Percentiles rank a stretch among this genome's conserved stretches.
Conservation (phyloP, 192 early-diverging fungal species). For the Lobosporangium transversale region DNA sequence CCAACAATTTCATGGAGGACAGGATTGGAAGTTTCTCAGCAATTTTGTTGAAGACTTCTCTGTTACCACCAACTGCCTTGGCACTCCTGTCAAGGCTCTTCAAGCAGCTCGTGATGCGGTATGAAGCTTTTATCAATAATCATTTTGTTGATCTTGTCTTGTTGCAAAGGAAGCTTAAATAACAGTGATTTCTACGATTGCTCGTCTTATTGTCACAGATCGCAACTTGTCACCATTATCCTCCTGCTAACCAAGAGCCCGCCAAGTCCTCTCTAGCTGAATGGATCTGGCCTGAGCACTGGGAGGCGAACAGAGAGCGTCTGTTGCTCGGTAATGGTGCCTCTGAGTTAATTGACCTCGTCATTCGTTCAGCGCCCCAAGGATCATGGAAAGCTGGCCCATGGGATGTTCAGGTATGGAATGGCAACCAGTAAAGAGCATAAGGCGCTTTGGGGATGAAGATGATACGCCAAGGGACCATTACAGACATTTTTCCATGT, state of each 20-base stretch:
- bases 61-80: conserved; percentile 90
- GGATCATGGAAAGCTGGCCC: conserved; percentile 90
- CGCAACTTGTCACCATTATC: conserved; percentile 85
- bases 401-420: conserved; percentile 72
- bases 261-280: conserved; percentile 82
- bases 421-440: neutral
- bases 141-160: neutral
- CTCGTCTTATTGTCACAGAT: conserved; percentile 47
- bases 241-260: conserved; percentile 92
- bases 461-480: neutral
- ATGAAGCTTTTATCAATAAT: conserved; percentile 26
- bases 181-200: neutral
- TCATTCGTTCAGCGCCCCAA: conserved; percentile 77
- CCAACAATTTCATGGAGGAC: conserved; percentile 91
- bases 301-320: conserved; percentile 64
- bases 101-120: conserved; percentile 78
- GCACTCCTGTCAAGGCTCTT: conserved; percentile 79
- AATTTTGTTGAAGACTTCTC: conserved; percentile 95
- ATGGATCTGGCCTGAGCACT: conserved; percentile 80
- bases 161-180: neutral
- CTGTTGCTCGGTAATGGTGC: conserved; percentile 90
- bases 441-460: neutral
- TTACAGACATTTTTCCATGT: neutral
- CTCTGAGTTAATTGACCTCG: conserved; percentile 90
- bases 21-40: conserved; percentile 81